phyloP scores from a whole-genome alignment of 208 protist genomes.

The Porcisia hertigi region DNA sequence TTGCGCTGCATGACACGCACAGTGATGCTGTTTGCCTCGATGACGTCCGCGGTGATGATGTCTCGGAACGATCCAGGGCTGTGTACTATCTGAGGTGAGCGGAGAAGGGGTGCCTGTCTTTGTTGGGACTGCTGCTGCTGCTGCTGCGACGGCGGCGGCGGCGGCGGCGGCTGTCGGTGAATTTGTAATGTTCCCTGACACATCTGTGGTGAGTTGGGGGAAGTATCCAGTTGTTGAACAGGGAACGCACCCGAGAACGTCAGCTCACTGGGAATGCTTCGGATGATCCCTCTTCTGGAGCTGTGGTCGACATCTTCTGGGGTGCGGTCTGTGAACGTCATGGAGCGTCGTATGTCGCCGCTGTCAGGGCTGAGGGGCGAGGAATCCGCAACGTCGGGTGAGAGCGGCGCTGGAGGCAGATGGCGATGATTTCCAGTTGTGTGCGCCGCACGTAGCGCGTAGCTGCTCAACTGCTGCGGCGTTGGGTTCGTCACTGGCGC shows the following conservation, averaged over 20 bases:
- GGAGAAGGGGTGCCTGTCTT: background rate
- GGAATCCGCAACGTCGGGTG: background rate
- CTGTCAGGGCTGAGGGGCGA: background rate
- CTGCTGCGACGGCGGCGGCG: no score
- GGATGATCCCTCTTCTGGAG: background rate
- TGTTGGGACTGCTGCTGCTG: constrained; percentile 5
- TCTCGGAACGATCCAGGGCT: constrained; percentile 17
- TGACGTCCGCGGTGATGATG: constrained; percentile 11
- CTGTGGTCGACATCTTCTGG: background rate
- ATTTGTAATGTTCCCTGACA: background rate
- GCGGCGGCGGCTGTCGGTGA: background rate
- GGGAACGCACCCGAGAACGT: background rate
- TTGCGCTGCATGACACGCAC: constrained; percentile 30
- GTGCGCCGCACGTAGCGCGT: constrained; percentile 1
- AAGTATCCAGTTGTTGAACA: background rate
- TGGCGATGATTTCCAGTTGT: background rate
- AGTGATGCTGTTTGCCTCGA: constrained; percentile 17
- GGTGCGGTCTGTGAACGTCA: background rate
- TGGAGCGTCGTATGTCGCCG: background rate
- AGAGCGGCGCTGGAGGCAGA: background rate
- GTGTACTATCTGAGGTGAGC: constrained; percentile 13
- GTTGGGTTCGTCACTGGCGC: background rate
- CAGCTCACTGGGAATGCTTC: background rate
- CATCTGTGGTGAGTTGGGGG: background rate
- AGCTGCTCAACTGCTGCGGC: constrained; percentile 5